These are phyloP conservation scores for Hypoxylon intermedium DNA, from an alignment of 495 filamentous ascomycete genomes.

Conservation along the genomic window DNA sequence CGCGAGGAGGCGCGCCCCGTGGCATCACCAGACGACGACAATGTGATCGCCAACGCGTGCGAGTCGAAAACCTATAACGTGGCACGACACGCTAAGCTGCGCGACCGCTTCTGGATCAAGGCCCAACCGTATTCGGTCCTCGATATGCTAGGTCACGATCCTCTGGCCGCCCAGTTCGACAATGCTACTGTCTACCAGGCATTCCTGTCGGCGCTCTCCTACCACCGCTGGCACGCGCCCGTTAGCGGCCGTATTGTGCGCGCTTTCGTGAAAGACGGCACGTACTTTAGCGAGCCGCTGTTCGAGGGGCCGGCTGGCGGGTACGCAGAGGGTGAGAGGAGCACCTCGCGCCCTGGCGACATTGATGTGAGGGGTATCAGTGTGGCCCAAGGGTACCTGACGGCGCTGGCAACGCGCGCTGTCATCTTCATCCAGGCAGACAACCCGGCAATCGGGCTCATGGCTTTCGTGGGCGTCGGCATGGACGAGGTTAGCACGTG, in stretches of 20 bases:
- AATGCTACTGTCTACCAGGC: constrained; percentile 72
- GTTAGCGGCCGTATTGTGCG: constrained; percentile 64
- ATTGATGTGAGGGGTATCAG: constrained; percentile 47
- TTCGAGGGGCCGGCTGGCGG: constrained; percentile 52
- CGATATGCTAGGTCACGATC: constrained; percentile 67
- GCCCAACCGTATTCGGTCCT: constrained; percentile 68
- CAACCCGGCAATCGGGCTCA: constrained; percentile 67
- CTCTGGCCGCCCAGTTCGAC: constrained; percentile 60
- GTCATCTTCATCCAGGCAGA: constrained; percentile 75
- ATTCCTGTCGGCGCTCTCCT: constrained; percentile 68
- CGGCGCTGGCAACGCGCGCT: constrained; percentile 64
- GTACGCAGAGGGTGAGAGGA: constrained; percentile 39
- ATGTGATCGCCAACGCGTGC: constrained; percentile 69
- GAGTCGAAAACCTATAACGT: constrained; percentile 66
- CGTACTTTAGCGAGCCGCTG: constrained; percentile 71
- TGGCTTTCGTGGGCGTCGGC: constrained; percentile 70
- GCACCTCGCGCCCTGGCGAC: constrained; percentile 24
- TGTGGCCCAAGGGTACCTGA: constrained; percentile 65
- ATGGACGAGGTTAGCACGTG: constrained; percentile 77
- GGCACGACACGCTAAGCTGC: constrained; percentile 47
- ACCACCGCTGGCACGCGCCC: constrained; percentile 75
- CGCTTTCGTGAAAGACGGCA: constrained; percentile 64
- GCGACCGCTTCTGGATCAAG: constrained; percentile 73
- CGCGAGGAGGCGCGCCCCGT: constrained; percentile 63
- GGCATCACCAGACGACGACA: constrained; percentile 58